Conservation (phyloP, 139 green algal species). For the Pycnococcus provasolii region DNA sequence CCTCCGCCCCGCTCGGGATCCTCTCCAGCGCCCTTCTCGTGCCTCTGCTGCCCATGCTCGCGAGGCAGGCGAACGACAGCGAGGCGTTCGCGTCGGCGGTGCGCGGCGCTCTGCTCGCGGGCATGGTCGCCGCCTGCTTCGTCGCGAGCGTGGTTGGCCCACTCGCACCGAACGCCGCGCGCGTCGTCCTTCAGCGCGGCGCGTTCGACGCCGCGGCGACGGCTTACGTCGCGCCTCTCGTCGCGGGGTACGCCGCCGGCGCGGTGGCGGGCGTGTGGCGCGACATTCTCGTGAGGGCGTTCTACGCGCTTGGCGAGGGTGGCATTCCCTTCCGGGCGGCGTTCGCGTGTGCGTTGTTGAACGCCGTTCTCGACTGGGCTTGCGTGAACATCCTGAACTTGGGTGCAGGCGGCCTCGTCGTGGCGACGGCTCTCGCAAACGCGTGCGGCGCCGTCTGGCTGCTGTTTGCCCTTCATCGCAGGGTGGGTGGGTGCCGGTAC, state of each 20-base stretch:
- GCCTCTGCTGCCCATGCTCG: slow-evolving; percentile 33
- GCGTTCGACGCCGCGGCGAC: slow-evolving; percentile 31
- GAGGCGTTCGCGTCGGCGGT: not conserved
- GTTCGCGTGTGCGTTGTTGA: slow-evolving; percentile 16
- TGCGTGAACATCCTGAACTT: not conserved
- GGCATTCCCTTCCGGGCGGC: slow-evolving; percentile 22
- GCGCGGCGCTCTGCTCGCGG: not conserved
- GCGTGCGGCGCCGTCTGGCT: not conserved
- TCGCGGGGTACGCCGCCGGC: slow-evolving; percentile 26
- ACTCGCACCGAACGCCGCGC: slow-evolving; percentile 17
- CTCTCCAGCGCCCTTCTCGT: slow-evolving; percentile 36
- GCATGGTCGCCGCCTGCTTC: not conserved
- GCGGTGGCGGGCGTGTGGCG: slow-evolving; percentile 22
- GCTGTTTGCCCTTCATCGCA: not conserved
- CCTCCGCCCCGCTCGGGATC: slow-evolving; percentile 34
- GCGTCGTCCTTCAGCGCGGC: slow-evolving; percentile 25
- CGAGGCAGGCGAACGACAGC: slow-evolving; percentile 3
- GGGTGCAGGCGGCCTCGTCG: slow-evolving; percentile 1
- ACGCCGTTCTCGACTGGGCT: slow-evolving; percentile 30
- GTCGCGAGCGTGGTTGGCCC: not conserved
- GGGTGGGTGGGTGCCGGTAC: no score
- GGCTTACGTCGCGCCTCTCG: slow-evolving; percentile 5
- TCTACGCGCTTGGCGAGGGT: slow-evolving; percentile 35
- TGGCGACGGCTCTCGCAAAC: not conserved
- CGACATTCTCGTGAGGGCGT: slow-evolving; percentile 33